Evolutionary conservation across 768 basidiomycete species (phyloP).

Genomic region (Mycena chlorophos): DNA sequence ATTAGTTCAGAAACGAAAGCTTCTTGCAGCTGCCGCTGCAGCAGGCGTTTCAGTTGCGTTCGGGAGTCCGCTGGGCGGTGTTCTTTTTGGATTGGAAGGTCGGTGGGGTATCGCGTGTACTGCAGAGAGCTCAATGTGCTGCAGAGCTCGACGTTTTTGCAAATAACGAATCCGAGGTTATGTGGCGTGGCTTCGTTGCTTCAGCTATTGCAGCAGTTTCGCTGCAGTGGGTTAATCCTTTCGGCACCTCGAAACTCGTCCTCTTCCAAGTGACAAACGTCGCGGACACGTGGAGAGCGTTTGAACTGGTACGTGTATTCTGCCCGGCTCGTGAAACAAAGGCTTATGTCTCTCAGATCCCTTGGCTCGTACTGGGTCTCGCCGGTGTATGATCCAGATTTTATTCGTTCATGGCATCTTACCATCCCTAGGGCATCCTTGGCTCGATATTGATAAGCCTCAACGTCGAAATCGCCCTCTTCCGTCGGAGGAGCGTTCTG

Average conservation of each 20-base stretch:
- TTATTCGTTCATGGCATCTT: background rate
- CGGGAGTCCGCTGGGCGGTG: constrained; percentile 83
- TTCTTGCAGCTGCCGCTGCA: constrained; percentile 80
- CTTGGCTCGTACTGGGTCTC: constrained; percentile 66
- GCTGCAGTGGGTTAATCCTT: constrained; percentile 82
- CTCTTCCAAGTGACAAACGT: constrained; percentile 70
- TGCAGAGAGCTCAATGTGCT: background rate
- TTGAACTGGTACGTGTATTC: constrained; percentile 57
- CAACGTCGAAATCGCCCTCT: constrained; percentile 64
- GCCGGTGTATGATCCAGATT: constrained; percentile 46
- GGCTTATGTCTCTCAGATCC: constrained; percentile 45
- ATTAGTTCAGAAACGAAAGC: constrained; percentile 74
- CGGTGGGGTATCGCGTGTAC: background rate
- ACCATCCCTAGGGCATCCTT: constrained; percentile 52
- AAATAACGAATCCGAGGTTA: constrained; percentile 72
- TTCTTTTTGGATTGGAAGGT: constrained; percentile 82
- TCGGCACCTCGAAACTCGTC: constrained; percentile 81
- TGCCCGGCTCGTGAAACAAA: background rate
- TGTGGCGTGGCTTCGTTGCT: constrained; percentile 88
- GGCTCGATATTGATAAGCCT: constrained; percentile 66
- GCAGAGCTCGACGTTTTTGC: constrained; percentile 69
- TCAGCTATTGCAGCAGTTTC: constrained; percentile 86
- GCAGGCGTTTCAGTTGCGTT: constrained; percentile 89
- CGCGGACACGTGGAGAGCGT: constrained; percentile 65
- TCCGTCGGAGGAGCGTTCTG: constrained; percentile 55